Base-by-base conservation (phyloP, 441 rosid genomes). In the Gossypium laxum region DNA sequence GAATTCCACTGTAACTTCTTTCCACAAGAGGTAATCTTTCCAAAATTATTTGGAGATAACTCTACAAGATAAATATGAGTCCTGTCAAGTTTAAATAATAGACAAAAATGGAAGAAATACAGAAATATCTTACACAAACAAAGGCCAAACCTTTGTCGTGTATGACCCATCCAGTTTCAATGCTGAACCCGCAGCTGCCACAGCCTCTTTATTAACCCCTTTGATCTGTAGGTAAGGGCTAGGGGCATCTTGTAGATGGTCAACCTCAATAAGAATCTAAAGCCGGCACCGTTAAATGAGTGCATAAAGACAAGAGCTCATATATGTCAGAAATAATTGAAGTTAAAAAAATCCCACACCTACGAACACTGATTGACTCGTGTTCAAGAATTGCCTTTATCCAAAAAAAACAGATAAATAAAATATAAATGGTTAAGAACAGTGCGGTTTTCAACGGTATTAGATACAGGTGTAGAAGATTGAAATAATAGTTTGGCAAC, bases 191-290 rank as follows among this genome's bases (percentile, higher is more conserved):
- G 98, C 96, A 70, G 91, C 89, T 7, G 88, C 88, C 66, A 95
- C 99, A 38, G 92, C 92, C 77, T 92, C 99, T 80, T 90, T 95
- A 79, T 88, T 82, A 63, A 92, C 91, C 73, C 99, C 99, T 87
- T 95, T 95, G 69, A 95, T 95, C 80, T 92, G 99, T 70, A 92
- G 67, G 81, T 90, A 95, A 17, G 98, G 91, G 79, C 83, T 82
- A 21, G 89, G 85, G 70, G 72, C 83, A 77, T 89, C 96, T 88
- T 91, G 92, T 68, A 95, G 91, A 81, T 88, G 93, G 82, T 95
- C 96, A 69, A 89, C 96, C 87, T 92, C 99, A 34, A 91, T 78
- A 52, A 95, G 96, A 77, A 95, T 90, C 99, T 95, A 69, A 28
- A 48, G 64, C 66, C 41, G 59, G 45, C 38, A 76, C 24, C 63